These are phyloP conservation scores for Pseudotulostoma volvatum DNA, from an alignment of 495 filamentous ascomycete species.

Conservation along the genomic window DNA sequence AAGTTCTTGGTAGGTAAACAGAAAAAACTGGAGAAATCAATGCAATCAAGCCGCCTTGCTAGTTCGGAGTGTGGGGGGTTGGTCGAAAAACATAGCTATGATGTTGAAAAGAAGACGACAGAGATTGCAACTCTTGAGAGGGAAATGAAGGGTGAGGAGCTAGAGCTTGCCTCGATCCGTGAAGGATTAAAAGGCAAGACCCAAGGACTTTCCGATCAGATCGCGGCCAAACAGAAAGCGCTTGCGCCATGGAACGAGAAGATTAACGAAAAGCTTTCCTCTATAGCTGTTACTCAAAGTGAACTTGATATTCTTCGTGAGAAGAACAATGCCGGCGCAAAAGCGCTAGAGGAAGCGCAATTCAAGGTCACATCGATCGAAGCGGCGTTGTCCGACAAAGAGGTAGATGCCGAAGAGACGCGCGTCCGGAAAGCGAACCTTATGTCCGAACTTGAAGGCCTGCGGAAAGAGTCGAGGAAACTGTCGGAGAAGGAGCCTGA, in stretches of 20 bases:
- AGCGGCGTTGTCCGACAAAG: slow-evolving; percentile 50
- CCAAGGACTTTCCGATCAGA: slow-evolving; percentile 81
- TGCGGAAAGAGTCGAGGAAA: slow-evolving; percentile 55
- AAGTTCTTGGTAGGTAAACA: slow-evolving; percentile 81
- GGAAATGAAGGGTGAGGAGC: slow-evolving; percentile 59
- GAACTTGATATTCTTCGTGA: slow-evolving; percentile 85
- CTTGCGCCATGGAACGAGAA: slow-evolving; percentile 94
- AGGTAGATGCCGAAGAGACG: slow-evolving; percentile 57
- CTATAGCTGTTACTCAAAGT: slow-evolving; percentile 84
- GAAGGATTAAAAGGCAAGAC: slow-evolving; percentile 88
- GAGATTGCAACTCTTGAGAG: slow-evolving; percentile 61
- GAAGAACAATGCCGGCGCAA: slow-evolving; percentile 68
- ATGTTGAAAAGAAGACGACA: slow-evolving; percentile 55
- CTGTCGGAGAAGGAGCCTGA: slow-evolving; percentile 63
- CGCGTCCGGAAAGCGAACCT: slow-evolving; percentile 52
- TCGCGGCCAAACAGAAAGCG: slow-evolving; percentile 79
- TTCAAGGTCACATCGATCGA: slow-evolving; percentile 58
- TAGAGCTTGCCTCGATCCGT: slow-evolving; percentile 61
- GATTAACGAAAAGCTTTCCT: slow-evolving; percentile 86
- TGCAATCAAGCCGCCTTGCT: slow-evolving; percentile 50
- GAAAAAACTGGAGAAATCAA: slow-evolving; percentile 86
- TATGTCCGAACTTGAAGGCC: slow-evolving; percentile 54
- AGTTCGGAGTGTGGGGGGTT: slow-evolving; percentile 59
- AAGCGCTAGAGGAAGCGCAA: slow-evolving; percentile 70
- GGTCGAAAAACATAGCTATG: slow-evolving; percentile 56